phyloP scores from a whole-genome alignment of 2,329 filamentous ascomycete species.

The Penicillium sp. region DNA sequence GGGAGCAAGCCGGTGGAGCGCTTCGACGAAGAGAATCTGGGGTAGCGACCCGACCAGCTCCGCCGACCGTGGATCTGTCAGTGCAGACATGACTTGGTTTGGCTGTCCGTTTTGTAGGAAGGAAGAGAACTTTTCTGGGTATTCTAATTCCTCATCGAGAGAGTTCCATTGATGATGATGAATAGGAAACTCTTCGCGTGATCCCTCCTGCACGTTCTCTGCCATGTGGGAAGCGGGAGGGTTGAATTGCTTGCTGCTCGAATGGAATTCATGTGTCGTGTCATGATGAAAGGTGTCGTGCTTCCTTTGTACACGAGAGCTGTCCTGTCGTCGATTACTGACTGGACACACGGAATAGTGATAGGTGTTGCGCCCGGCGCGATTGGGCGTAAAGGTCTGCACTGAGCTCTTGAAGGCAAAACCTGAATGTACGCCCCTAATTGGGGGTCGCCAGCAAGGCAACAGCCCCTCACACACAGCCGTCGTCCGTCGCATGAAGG shows the following conservation, averaged over 20 bases:
- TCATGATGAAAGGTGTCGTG: not conserved
- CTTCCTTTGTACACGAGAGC: not conserved
- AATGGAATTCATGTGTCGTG: not conserved
- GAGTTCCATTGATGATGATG: constrained; percentile 7
- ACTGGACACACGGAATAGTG: constrained; percentile 1
- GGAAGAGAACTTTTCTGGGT: constrained; percentile 18
- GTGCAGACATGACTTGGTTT: constrained; percentile 35
- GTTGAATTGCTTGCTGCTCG: not conserved
- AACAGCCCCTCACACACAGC: constrained; percentile 24
- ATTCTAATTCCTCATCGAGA: constrained; percentile 10
- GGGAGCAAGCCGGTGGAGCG: constrained; percentile 59
- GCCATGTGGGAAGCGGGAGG: not conserved
- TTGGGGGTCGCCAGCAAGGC: constrained; percentile 22
- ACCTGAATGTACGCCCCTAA: constrained; percentile 13
- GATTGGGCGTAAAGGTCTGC: not conserved
- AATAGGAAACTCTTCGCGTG: not conserved
- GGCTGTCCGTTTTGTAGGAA: constrained; percentile 37
- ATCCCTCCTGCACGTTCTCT: not conserved
- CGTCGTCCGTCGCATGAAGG: constrained; percentile 24
- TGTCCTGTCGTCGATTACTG: not conserved
- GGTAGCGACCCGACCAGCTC: constrained; percentile 43
- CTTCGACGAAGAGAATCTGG: constrained; percentile 55
- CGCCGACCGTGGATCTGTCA: constrained; percentile 30
- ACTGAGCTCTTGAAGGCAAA: constrained; percentile 6
- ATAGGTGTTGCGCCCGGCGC: constrained; percentile 2